Conservation (phyloP, 495 filamentous ascomycete genomes). For the Paragyromitra xinjiangensis region DNA sequence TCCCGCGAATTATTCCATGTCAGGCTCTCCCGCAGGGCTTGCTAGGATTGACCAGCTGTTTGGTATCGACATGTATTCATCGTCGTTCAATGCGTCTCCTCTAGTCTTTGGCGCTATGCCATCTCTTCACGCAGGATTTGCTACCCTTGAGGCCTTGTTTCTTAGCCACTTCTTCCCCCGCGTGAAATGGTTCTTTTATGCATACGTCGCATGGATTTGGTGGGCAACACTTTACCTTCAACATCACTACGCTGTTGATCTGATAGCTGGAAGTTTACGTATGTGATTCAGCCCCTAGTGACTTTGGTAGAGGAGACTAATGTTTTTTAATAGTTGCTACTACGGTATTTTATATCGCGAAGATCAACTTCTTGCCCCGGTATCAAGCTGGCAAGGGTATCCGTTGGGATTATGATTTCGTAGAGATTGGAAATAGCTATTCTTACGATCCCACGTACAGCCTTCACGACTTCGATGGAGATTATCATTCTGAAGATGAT, state of each 20-base stretch:
- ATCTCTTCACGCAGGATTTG: constrained; percentile 84
- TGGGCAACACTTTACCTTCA: constrained; percentile 98
- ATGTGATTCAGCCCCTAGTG: constrained; percentile 41
- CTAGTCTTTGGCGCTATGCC: constrained; percentile 96
- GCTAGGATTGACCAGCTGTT: constrained; percentile 87
- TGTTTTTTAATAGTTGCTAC: constrained; percentile 66
- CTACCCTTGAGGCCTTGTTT: constrained; percentile 89
- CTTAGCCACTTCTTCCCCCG: constrained; percentile 88
- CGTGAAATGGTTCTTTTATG: constrained; percentile 75
- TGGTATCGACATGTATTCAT: constrained; percentile 90
- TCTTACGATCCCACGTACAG: constrained; percentile 65
- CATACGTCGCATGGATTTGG: constrained; percentile 90
- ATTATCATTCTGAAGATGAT: constrained; percentile 63
- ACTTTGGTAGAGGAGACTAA: constrained; percentile 11
- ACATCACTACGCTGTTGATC: constrained; percentile 93
- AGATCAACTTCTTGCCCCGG: constrained; percentile 80
- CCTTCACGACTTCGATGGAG: constrained; percentile 64
- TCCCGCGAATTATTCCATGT: constrained; percentile 90
- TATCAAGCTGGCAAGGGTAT: constrained; percentile 81
- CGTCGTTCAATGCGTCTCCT: constrained; percentile 84
- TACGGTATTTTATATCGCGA: constrained; percentile 80
- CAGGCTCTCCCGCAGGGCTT: constrained; percentile 85
- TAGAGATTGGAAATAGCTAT: constrained; percentile 75
- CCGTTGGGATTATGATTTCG: constrained; percentile 95
- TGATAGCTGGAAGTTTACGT: constrained; percentile 82